Conservation (phyloP, 2,329 filamentous ascomycete species). For the Bipolaris oryzae region DNA sequence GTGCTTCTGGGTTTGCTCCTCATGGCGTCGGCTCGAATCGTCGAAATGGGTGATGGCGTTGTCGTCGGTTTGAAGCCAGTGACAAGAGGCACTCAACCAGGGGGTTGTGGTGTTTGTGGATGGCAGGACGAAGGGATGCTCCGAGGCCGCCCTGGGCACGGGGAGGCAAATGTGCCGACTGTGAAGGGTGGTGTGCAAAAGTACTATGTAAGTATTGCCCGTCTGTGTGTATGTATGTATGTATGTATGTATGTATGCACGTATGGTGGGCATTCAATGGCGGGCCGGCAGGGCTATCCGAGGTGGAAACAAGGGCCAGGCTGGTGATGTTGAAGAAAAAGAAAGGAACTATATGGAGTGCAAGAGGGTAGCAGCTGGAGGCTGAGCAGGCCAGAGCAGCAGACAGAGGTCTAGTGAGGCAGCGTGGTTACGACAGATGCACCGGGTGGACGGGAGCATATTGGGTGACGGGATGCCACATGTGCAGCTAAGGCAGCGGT, state of each 20-base stretch:
- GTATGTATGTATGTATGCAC: no score
- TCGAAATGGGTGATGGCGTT: slow-evolving; percentile 19
- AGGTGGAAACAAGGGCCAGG: slow-evolving; percentile 7
- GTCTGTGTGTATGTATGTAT: no score
- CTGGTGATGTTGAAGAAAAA: neutral
- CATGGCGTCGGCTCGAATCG: slow-evolving; percentile 32
- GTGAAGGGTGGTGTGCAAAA: slow-evolving; percentile 4
- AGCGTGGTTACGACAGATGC: slow-evolving; percentile 19
- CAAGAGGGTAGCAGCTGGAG: neutral
- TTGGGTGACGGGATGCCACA: slow-evolving; percentile 29
- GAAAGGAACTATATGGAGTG: slow-evolving; percentile 16
- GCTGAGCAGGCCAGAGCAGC: neutral
- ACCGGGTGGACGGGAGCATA: slow-evolving; percentile 26
- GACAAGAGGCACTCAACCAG: slow-evolving; percentile 7
- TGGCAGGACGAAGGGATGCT: slow-evolving; percentile 12
- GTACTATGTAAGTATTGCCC: no score
- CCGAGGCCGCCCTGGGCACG: slow-evolving; percentile 14
- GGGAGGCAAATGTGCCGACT: slow-evolving; percentile 18
- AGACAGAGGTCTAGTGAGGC: slow-evolving; percentile 12
- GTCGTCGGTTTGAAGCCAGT: slow-evolving; percentile 8
- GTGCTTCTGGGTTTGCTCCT: slow-evolving; percentile 31
- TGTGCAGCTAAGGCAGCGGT: slow-evolving; percentile 24
- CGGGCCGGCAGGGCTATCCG: slow-evolving; percentile 19
- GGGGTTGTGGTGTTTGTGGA: neutral
- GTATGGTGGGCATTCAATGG: slow-evolving; percentile 10